Conservation (phyloP, 345 rosid genomes). For the Erucastrum elatum region DNA sequence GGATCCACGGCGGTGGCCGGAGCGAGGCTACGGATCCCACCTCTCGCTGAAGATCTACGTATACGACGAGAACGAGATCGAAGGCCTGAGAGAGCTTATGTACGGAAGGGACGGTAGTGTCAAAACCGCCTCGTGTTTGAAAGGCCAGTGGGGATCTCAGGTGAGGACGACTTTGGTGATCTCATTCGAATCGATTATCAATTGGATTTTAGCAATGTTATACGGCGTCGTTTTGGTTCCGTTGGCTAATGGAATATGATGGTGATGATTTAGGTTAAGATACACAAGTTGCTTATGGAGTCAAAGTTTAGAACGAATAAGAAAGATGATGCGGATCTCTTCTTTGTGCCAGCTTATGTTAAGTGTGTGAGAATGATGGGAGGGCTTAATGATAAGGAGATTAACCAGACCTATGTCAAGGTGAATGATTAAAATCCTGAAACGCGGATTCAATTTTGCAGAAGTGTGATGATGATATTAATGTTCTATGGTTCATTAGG, state of each 20-base stretch:
- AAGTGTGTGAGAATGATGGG: constrained; percentile 92
- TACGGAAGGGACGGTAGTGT: constrained; percentile 70
- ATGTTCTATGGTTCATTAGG: constrained; percentile 42
- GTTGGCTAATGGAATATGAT: not conserved
- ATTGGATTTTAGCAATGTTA: constrained; percentile 13
- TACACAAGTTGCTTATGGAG: constrained; percentile 64
- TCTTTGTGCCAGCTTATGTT: constrained; percentile 90
- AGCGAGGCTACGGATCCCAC: constrained; percentile 60
- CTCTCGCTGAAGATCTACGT: constrained; percentile 79
- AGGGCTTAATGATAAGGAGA: constrained; percentile 92
- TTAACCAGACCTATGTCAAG: constrained; percentile 82
- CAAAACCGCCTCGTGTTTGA: constrained; percentile 58
- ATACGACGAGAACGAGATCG: constrained; percentile 83
- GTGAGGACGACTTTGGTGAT: constrained; percentile 36
- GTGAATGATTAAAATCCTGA: constrained; percentile 34
- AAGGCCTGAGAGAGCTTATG: constrained; percentile 67
- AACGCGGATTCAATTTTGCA: not conserved
- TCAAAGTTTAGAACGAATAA: constrained; percentile 67
- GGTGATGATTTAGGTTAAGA: constrained; percentile 63
- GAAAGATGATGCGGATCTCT: constrained; percentile 87
- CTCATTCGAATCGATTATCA: not conserved
- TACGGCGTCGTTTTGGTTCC: not conserved
- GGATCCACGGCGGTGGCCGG: constrained; percentile 54
- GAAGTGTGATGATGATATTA: not conserved
- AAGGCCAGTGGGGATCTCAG: constrained; percentile 99